Conservation (phyloP, 1,284 basidiomycete genomes). For the Fomitopsis betulina region DNA sequence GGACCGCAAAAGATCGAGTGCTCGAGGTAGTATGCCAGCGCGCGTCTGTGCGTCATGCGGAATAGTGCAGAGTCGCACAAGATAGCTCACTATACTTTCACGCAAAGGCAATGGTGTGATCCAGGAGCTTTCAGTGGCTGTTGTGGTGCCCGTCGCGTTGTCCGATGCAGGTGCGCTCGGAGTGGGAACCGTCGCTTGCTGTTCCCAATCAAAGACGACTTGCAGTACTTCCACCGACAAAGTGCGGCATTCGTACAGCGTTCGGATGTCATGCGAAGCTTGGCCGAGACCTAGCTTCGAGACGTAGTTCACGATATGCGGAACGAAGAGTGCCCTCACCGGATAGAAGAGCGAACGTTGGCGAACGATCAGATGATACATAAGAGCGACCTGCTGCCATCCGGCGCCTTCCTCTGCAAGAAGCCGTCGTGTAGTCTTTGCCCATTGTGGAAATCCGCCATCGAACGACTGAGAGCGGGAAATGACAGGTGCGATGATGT, state of each 20-base stretch:
- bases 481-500: constrained; percentile 88
- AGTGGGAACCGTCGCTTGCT: constrained; percentile 39
- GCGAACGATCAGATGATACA: constrained; percentile 91
- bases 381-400: constrained; percentile 80
- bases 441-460: constrained; percentile 79
- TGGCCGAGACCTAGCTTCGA: constrained; percentile 82
- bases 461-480: constrained; percentile 55
- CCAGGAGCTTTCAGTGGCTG: constrained; percentile 40
- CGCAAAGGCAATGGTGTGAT: constrained; percentile 76
- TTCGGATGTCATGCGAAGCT: constrained; percentile 45
- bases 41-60: constrained; percentile 66
- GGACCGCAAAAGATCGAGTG: constrained; percentile 76
- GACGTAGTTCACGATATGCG: constrained; percentile 90
- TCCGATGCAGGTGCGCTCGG: constrained; percentile 9
- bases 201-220: constrained; percentile 87
- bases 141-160: constrained; percentile 6
- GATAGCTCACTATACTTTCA: constrained; percentile 90
- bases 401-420: constrained; percentile 88
- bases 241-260: constrained; percentile 67
- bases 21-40: constrained; percentile 68
- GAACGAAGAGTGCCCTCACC: constrained; percentile 92
- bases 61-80: constrained; percentile 84
- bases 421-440: constrained; percentile 81
- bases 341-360: constrained; percentile 93
- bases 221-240: constrained; percentile 84